Percentiles rank a stretch among this genome's conserved stretches.
Conservation (phyloP, 257 asterid species). For the Fraxinus americana region DNA sequence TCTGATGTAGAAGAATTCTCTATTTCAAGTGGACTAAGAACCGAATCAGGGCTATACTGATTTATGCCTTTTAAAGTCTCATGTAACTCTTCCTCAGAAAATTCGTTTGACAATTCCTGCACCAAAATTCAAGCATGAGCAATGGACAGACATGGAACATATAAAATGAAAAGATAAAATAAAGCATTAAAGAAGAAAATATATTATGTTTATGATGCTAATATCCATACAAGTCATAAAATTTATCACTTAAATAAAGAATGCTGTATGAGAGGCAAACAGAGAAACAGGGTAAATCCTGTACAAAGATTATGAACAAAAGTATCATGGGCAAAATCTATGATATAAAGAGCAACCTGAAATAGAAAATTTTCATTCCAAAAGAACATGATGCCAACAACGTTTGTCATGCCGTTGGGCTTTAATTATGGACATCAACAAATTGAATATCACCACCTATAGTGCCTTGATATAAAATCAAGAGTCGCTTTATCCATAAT, state of each 20-base stretch:
- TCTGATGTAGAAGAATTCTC: conserved; percentile 32
- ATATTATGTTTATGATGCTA: neutral
- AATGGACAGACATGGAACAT: conserved; percentile 2
- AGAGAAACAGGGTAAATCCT: no score
- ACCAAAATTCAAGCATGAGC: conserved; percentile 15
- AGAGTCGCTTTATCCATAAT: neutral
- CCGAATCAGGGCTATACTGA: conserved; percentile 70
- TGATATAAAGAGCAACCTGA: neutral
- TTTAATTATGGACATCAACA: neutral
- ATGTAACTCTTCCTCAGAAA: conserved; percentile 34
- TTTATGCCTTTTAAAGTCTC: conserved; percentile 40
- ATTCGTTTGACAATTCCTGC: conserved; percentile 49
- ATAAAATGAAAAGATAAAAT: neutral
- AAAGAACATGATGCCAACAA: neutral
- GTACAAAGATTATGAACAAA: neutral
- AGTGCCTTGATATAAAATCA: neutral
- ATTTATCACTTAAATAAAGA: neutral
- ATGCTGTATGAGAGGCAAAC: neutral
- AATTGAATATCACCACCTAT: neutral
- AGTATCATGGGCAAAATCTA: neutral
- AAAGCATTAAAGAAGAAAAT: neutral
- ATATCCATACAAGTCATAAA: conserved; percentile 7
- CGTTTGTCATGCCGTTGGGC: neutral
- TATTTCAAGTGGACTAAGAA: conserved; percentile 48
- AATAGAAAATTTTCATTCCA: neutral